These are phyloP conservation scores for Candida tibetensis DNA, from an alignment of 805 yeast genomes.

Conservation along the genomic window DNA sequence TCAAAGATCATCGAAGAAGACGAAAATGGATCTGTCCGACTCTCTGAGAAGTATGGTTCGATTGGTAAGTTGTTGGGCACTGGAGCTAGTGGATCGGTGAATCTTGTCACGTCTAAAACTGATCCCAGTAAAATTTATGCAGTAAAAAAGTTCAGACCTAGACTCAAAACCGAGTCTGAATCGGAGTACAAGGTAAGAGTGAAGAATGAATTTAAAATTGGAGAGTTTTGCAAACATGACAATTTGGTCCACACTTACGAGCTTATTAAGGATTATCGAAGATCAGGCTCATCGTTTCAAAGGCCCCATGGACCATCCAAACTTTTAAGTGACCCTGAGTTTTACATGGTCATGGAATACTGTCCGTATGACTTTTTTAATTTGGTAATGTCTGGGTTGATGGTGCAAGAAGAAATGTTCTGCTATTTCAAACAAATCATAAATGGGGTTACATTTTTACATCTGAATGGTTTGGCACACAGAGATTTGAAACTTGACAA, in stretches of 20 bases:
- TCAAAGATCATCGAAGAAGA: conserved; percentile 6
- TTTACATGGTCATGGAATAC: conserved; percentile 86
- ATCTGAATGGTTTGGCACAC: conserved; percentile 82
- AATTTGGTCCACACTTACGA: conserved; percentile 82
- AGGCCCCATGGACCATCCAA: background rate
- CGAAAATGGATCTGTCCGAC: conserved; percentile 15
- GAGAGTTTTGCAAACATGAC: conserved; percentile 68
- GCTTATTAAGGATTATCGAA: conserved; percentile 55
- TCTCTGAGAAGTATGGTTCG: conserved; percentile 59
- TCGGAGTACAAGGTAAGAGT: conserved; percentile 75
- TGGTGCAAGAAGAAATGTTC: conserved; percentile 64
- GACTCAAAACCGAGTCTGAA: conserved; percentile 58
- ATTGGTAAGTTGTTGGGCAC: conserved; percentile 76
- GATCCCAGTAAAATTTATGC: conserved; percentile 61
- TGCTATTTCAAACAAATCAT: conserved; percentile 84
- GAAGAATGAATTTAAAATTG: conserved; percentile 77
- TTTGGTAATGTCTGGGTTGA: conserved; percentile 83
- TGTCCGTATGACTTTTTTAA: conserved; percentile 91
- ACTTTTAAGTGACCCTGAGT: conserved; percentile 25
- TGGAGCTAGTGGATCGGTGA: conserved; percentile 96
- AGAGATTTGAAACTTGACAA: conserved; percentile 91
- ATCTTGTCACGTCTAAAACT: conserved; percentile 64
- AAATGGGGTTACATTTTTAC: conserved; percentile 73
- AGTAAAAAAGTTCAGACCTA: conserved; percentile 78
- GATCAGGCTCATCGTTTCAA: background rate